Base-by-base conservation (phyloP, 768 basidiomycete species). In the Hemileccinum impolitum region DNA sequence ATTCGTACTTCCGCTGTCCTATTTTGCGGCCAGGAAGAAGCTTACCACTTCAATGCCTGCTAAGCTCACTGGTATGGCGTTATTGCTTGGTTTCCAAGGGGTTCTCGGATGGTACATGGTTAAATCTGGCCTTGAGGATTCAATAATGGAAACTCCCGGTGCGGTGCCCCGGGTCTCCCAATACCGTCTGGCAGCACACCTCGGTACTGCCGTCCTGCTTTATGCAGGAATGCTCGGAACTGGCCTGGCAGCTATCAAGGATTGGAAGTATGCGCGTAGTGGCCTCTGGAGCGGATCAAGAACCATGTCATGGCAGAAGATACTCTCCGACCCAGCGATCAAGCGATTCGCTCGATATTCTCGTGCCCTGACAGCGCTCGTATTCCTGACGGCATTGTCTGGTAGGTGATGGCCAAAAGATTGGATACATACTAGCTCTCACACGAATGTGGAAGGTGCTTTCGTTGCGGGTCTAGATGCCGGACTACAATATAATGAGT, bases 101-200 rank as follows among this genome's bases (percentile, higher is more conserved):
- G 76, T 80, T 17, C 76, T 99, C 17, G 96, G 96, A 23, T 99
- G 96, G 96, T 97, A 98, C 74, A 99, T 99, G 96, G 96, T 99
- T 47, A 88, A 94, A 66, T 97, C 94, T 12, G 96, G 96, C 2
- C 75, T 99, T 11, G 88, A 94, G 58, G 81, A 90, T 45, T 79
- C 87, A 11, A 73, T 90, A 45, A 76, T 97, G 71, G 78, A 84
- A 6, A 85, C 79, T 8, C 88, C 89, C 4, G 87, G 85, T 14
- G 85, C 89, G 11, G 87, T 95, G 7, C 94, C 96, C 2, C 85
- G 96, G 7, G 96, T 99, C 9, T 94, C 91, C 15, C 96, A 99
- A 65, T 99, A 99, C 66, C 79, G 96, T 11, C 81, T 99, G 21
- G 96, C 94, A 2, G 89, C 94, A 15, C 96, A 99, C 66, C 79